Percentiles rank a stretch among this genome's conserved stretches.
These are phyloP conservation scores for Phaffia australis DNA, from an alignment of 768 basidiomycete species.

Conservation along the genomic window DNA sequence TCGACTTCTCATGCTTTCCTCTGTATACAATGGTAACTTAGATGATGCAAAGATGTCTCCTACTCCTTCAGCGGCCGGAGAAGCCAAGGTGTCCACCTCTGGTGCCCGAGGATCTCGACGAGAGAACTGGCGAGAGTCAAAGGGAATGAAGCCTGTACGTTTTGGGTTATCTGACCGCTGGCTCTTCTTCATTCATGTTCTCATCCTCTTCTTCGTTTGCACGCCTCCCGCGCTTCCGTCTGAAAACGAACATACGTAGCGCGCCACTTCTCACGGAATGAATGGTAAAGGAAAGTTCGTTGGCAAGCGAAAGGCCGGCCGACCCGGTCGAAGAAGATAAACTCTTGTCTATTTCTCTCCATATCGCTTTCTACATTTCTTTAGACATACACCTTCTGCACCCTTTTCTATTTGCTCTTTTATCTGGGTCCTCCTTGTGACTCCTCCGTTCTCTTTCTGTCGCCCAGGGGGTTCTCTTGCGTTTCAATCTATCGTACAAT, in stretches of 20 bases:
- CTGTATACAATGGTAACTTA: neutral
- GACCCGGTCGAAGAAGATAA: slow-evolving; percentile 16
- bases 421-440: too few relatives aligned
- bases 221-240: slow-evolving; percentile 3
- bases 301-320: slow-evolving; percentile 14
- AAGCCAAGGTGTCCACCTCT: slow-evolving; percentile 23
- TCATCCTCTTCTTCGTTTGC: neutral
- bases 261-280: slow-evolving; percentile 11
- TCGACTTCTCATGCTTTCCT: neutral
- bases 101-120: slow-evolving; percentile 25
- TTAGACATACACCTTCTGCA: too few relatives aligned
- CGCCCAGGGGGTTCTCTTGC: too few relatives aligned
- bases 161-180: neutral
- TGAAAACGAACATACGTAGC: neutral
- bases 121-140: slow-evolving; percentile 24
- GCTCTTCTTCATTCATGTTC: too few relatives aligned
- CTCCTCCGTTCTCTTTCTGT: too few relatives aligned
- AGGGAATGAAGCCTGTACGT: slow-evolving; percentile 5
- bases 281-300: slow-evolving; percentile 13
- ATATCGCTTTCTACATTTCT: too few relatives aligned
- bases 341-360: neutral
- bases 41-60: slow-evolving; percentile 2
- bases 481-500: too few relatives aligned
- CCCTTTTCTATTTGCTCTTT: too few relatives aligned
- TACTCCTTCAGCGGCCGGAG: neutral